Evolutionary conservation across 495 filamentous ascomycete species (phyloP), one percentile per base, ranked within the genome.

Genomic region (Articulospora tetracladia): DNA sequence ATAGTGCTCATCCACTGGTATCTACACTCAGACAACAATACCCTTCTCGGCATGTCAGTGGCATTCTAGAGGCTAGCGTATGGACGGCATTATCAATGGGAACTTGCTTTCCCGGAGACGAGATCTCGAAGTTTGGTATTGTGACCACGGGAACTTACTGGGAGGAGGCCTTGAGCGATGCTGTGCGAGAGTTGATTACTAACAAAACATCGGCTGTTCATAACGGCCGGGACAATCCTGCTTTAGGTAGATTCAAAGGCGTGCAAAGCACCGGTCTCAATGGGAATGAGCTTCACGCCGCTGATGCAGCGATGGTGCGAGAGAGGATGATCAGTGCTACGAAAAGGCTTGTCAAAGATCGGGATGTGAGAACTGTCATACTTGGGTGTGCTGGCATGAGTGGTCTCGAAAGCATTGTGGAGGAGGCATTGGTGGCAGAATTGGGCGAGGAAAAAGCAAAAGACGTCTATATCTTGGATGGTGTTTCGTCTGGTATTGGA

Each of bases 341-440:
- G 10, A 79, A 77, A 67, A 73, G 80, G 50, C 70, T 97, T 34
- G 70, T 96, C 24, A 70, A 72, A 20, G 74, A 74, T 10, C 78
- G 81, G 0, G 61, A 72, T 3, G 85, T 93, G 0, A 80, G 81
- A 26, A 81, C 88, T 60, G 84, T 91, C 24, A 82, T 90, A 58
- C 78, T 91, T 73, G 88, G 87, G 1, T 96, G 93, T 75, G 93
- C 92, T 41, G 93, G 94, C 3, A 96, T 97, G 94, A 87, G 84
- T 23, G 94, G 93, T 13, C 82, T 98, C 76, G 89, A 93, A 57
- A 80, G 86, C 57, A 87, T 89, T 52, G 91, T 97, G 47, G 79
- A 87, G 53, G 80, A 82, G 36, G 87, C 86, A 1, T 88, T 88
- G 46, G 68, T 82, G 26, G 81, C 86, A 56, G 77, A 78, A 20